Percentiles rank a stretch among this genome's conserved stretches.
These are phyloP conservation scores for Trichothecium roseum DNA, from an alignment of 2,329 filamentous ascomycete species.

Conservation along the genomic window DNA sequence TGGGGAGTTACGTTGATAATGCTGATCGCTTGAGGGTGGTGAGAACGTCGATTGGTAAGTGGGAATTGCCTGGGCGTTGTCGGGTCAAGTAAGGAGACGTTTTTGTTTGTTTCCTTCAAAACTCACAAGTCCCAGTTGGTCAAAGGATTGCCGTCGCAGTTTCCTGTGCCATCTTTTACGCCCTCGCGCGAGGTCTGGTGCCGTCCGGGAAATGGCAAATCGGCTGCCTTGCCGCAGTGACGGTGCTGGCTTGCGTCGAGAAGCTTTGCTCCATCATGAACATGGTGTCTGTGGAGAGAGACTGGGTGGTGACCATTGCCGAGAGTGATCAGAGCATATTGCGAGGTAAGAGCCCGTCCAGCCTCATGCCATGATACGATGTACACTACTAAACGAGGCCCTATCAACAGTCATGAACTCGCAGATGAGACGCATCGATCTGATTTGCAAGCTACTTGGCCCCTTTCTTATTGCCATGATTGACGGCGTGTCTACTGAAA, in stretches of 20 bases:
- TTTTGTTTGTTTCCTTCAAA: too few species aligned
- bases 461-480: slow-evolving; percentile 45
- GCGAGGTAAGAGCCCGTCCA: not conserved
- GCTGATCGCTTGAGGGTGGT: slow-evolving; percentile 39
- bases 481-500: slow-evolving; percentile 33
- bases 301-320: slow-evolving; percentile 48
- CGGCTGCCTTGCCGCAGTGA: slow-evolving; percentile 22
- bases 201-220: slow-evolving; percentile 1
- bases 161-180: slow-evolving; percentile 35
- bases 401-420: slow-evolving; percentile 40
- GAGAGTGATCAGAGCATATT: slow-evolving; percentile 3
- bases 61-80: too few species aligned
- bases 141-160: slow-evolving; percentile 33
- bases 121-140: slow-evolving; percentile 11
- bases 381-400: too few species aligned
- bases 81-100: too few species aligned
- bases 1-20: slow-evolving; percentile 51
- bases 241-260: slow-evolving; percentile 54
- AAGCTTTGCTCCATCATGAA: slow-evolving; percentile 58
- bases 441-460: slow-evolving; percentile 47
- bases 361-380: too few species aligned
- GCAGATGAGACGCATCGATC: slow-evolving; percentile 51
- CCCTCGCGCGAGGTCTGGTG: slow-evolving; percentile 12
- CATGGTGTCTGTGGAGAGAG: slow-evolving; percentile 57
- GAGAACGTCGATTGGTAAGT: slow-evolving; percentile 33